These are phyloP conservation scores for Wickerhamiella azymoides DNA, from an alignment of 805 yeast species.

Conservation along the genomic window DNA sequence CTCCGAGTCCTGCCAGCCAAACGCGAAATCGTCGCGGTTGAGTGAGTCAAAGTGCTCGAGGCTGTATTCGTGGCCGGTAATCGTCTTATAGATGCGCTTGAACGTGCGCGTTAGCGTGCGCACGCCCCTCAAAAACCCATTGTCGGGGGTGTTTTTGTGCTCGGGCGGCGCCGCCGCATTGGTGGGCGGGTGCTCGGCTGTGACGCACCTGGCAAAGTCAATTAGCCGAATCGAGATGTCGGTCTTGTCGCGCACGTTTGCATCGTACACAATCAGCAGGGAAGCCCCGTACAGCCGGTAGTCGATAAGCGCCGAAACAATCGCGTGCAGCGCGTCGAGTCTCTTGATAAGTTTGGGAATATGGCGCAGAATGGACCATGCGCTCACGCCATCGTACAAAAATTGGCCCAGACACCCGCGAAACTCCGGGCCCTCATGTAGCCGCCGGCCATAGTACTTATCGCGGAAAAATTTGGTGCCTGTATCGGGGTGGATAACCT, in stretches of 20 bases:
- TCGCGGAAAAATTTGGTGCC: conserved; percentile 53
- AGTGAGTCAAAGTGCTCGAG: conserved; percentile 11
- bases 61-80: conserved; percentile 32
- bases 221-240: conserved; percentile 41
- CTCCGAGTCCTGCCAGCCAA: neutral
- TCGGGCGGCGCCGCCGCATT: conserved; percentile 56
- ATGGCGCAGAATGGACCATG: conserved; percentile 46
- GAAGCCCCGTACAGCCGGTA: conserved; percentile 90
- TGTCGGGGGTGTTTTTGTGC: conserved; percentile 49
- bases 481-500: conserved; percentile 47
- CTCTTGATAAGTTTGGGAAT: conserved; percentile 53
- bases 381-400: conserved; percentile 57
- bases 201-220: conserved; percentile 90
- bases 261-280: conserved; percentile 79
- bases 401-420: conserved; percentile 61
- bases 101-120: conserved; percentile 58
- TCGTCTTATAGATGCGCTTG: conserved; percentile 39
- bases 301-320: conserved; percentile 45
- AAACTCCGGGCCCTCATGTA: conserved; percentile 61
- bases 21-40: neutral
- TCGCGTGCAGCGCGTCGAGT: conserved; percentile 41
- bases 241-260: conserved; percentile 24
- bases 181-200: conserved; percentile 38
- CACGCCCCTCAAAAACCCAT: conserved; percentile 77
- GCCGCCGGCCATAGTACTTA: conserved; percentile 80